phyloP scores from a whole-genome alignment of 257 asterid species.

The Capsicum chinense region DNA sequence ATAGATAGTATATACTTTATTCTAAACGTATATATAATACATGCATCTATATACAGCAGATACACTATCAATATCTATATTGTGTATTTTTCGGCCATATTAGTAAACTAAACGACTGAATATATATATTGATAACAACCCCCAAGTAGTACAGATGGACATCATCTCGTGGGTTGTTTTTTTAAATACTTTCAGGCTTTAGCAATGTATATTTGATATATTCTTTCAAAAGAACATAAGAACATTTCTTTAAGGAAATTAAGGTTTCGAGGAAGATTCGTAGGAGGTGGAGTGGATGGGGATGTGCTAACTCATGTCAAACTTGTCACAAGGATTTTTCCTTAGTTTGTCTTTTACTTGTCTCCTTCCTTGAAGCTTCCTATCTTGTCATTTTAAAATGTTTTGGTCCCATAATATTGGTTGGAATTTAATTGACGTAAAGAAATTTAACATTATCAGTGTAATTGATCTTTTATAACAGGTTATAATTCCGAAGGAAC shows the following conservation, averaged over 20 bases:
- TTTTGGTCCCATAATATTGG: background rate
- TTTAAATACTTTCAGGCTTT: background rate
- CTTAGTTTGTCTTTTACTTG: background rate
- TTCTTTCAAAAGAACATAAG: background rate
- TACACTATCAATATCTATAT: too few relatives aligned
- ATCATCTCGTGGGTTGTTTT: too few relatives aligned
- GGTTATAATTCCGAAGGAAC: too few relatives aligned
- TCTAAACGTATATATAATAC: too few relatives aligned
- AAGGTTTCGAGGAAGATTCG: background rate
- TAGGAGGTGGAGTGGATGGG: background rate
- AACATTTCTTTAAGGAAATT: background rate
- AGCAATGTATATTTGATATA: background rate
- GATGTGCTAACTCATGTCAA: background rate
- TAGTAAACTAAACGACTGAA: too few relatives aligned
- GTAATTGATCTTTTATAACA: background rate
- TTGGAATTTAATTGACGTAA: background rate
- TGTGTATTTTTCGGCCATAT: too few relatives aligned
- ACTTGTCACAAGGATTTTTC: background rate
- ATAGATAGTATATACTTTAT: too few relatives aligned
- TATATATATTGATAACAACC: too few relatives aligned
- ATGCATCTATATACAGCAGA: too few relatives aligned
- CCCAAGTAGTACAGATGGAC: too few relatives aligned
- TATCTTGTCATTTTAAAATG: background rate
- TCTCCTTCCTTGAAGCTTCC: conserved; percentile 25
- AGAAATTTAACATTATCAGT: background rate